These are phyloP conservation scores for Glaciozyma martinii DNA, from an alignment of 768 basidiomycete genomes.

Conservation along the genomic window DNA sequence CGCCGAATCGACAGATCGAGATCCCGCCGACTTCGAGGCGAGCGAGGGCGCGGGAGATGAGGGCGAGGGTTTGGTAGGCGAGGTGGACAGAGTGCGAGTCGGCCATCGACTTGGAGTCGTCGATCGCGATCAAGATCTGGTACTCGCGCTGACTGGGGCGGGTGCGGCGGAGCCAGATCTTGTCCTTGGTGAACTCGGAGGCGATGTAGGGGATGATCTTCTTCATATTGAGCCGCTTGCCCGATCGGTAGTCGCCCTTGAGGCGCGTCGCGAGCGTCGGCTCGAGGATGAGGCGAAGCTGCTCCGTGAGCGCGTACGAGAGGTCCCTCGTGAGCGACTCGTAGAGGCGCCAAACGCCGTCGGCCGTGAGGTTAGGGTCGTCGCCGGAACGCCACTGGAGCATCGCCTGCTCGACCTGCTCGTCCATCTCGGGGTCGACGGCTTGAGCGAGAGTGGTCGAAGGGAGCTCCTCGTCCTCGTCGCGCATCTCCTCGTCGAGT, in stretches of 20 bases:
- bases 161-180: constrained; percentile 94
- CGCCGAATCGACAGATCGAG: constrained; percentile 81
- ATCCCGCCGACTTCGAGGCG: constrained; percentile 94
- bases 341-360: constrained; percentile 84
- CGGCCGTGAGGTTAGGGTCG: constrained; percentile 51
- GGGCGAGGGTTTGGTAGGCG: constrained; percentile 83
- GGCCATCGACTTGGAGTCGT: constrained; percentile 95
- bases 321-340: constrained; percentile 82
- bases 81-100: constrained; percentile 85
- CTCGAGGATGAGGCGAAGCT: constrained; percentile 88
- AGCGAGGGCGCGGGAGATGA: constrained; percentile 81
- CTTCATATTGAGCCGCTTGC: constrained; percentile 97
- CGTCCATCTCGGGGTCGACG: constrained; percentile 36
- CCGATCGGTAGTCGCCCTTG: constrained; percentile 92
- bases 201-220: constrained; percentile 97
- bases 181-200: constrained; percentile 97
- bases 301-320: constrained; percentile 85
- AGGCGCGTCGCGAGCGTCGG: constrained; percentile 88
- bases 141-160: constrained; percentile 90
- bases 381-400: constrained; percentile 55
- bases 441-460: constrained; percentile 33
- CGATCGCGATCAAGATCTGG: constrained; percentile 85
- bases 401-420: constrained; percentile 49
- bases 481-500: constrained; percentile 32
- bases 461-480: constrained; percentile 52